Conservation (phyloP, 306 rosid genomes). For the Prinsepia uniflora region DNA sequence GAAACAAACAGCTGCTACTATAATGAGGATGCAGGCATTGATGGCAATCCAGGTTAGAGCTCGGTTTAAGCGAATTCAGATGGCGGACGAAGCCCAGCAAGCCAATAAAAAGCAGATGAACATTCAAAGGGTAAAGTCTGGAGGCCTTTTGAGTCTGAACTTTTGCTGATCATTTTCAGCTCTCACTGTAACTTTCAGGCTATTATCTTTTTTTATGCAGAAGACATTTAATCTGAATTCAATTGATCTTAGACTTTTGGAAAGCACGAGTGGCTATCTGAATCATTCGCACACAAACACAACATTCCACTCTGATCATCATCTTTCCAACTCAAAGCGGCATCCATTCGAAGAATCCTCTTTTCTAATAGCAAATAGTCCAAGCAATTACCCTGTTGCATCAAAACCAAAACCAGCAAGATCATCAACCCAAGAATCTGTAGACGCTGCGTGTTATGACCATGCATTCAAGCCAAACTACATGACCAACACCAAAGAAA, state of each 20-base stretch:
- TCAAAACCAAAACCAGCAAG: constrained; percentile 33
- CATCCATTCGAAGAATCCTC: constrained; percentile 26
- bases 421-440: constrained; percentile 31
- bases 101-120: constrained; percentile 26
- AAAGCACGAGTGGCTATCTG: constrained; percentile 49
- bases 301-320: constrained; percentile 36
- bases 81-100: constrained; percentile 43
- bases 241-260: constrained; percentile 34
- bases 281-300: constrained; percentile 30
- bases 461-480: constrained; percentile 50
- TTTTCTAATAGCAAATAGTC: constrained; percentile 34
- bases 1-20: constrained; percentile 64
- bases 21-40: constrained; percentile 78
- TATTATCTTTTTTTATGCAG: constrained; percentile 34
- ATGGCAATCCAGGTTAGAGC: constrained; percentile 90
- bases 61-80: constrained; percentile 62
- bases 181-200: not conserved
- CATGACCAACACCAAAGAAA: constrained; percentile 79
- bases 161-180: not conserved
- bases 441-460: constrained; percentile 18
- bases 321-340: constrained; percentile 34
- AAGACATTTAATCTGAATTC: constrained; percentile 34
- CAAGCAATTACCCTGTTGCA: constrained; percentile 22
- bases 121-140: constrained; percentile 11
- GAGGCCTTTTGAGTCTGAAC: not conserved